Base-by-base conservation (phyloP, 306 rosid genomes). In the Amphicarpaea edgeworthii region DNA sequence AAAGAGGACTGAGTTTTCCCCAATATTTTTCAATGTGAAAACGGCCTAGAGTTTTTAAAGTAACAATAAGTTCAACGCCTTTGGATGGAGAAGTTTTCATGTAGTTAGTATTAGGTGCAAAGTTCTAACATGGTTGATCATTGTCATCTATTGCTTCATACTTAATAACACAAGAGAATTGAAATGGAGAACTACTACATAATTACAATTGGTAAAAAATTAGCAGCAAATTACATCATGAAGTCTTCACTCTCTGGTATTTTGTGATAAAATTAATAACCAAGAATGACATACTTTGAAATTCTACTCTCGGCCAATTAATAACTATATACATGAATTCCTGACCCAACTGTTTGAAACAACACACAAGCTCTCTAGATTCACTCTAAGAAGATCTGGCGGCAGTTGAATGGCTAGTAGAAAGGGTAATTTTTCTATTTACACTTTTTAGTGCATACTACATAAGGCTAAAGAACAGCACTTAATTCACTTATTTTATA, bases 291-390 rank as follows among this genome's bases (percentile, higher is more conserved):
- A 53, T 37, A 68, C 41, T 55, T n/a, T 42, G 16, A 65, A 37
- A 54, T 41, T 30, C 37, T n/a, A 8, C 40, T 50, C 38, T 69
- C 23, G 45, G 61, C 21, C 76, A 68, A 28, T 78, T 17, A 23
- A 62, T 79, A n/a, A n/a, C n/a, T n/a, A n/a, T n/a, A 30, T 64
- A 49, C 80, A 49, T 28, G 23, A 58, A 37, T 26, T 58, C 26
- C 75, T 58, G 15, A 46, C 70, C 53, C 16, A 66, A 67, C 76
- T 21, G 21, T 41, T 14, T 61, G 83, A 80, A 47, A 74, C 32
- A 28, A 28, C 32, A 28, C 32, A 28, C 32, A 28, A 28, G 4
- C 32, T 28, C 32, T 28, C 32, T 28, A 28, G 32, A 28, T 28
- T 28, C 32, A 28, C 32, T 28, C 32, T 28, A 28, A 28, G 32